These are phyloP conservation scores for Hemisphaericaspora xylanilytica DNA, from an alignment of 1,139 yeast genomes.

Conservation along the genomic window DNA sequence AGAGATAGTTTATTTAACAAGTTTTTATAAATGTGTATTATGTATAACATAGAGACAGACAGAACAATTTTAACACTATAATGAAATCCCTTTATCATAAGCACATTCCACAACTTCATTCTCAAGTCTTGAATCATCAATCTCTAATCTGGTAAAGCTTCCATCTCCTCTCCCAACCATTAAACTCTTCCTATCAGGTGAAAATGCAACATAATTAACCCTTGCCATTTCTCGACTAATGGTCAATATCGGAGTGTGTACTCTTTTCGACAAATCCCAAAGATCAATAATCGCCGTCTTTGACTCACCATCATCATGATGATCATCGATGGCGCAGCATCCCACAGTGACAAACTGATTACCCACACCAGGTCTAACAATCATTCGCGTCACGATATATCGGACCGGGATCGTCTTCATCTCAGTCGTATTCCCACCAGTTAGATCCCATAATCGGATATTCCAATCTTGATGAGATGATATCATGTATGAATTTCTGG, in stretches of 20 bases:
- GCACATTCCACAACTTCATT: constrained; percentile 4
- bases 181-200: constrained; percentile 20
- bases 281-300: constrained; percentile 42
- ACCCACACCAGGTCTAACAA: constrained; percentile 40
- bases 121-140: constrained; percentile 8
- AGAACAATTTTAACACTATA: constrained; percentile 5
- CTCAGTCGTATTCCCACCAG: constrained; percentile 3
- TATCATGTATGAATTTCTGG: constrained; percentile 14
- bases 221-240: constrained; percentile 6
- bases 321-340: constrained; percentile 23
- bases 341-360: constrained; percentile 52
- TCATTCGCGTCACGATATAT: constrained; percentile 41
- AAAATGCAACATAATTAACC: constrained; percentile 24
- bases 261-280: constrained; percentile 49
- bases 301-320: no score
- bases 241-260: constrained; percentile 36
- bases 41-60: constrained; percentile 17
- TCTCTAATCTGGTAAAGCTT: constrained; percentile 5
- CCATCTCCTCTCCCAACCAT: constrained; percentile 6
- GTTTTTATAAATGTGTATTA: constrained; percentile 24
- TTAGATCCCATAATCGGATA: constrained; percentile 25
- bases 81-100: constrained; percentile 13
- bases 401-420: constrained; percentile 27
- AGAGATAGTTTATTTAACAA: constrained; percentile 49
- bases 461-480: constrained; percentile 33